phyloP scores from a whole-genome alignment of 2,329 filamentous ascomycete genomes.

The Venturia nashicola region DNA sequence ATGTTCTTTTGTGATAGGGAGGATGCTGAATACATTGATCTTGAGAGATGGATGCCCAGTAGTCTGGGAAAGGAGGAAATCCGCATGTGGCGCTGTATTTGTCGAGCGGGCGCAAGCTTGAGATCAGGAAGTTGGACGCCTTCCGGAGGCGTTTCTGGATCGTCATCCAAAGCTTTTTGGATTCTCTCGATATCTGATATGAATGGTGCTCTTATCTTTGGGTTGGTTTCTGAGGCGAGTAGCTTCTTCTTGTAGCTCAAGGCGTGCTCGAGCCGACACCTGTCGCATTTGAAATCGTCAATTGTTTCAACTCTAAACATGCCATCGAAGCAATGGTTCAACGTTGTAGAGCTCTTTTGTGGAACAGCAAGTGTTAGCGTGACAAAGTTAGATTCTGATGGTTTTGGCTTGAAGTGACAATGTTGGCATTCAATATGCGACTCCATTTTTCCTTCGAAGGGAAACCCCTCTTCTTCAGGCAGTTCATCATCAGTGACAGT shows the following conservation, averaged over 20 bases:
- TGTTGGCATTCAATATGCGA: slow-evolving; percentile 91
- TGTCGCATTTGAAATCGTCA: slow-evolving; percentile 93
- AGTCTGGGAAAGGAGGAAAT: slow-evolving; percentile 83
- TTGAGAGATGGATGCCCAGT: slow-evolving; percentile 80
- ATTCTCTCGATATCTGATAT: slow-evolving; percentile 53
- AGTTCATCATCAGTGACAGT: slow-evolving; percentile 24
- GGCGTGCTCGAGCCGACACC: slow-evolving; percentile 76
- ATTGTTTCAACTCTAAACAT: slow-evolving; percentile 93
- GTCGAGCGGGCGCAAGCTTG: slow-evolving; percentile 63
- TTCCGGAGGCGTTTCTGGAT: slow-evolving; percentile 60
- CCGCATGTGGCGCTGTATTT: slow-evolving; percentile 76
- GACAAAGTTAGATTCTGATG: slow-evolving; percentile 75
- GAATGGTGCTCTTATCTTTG: slow-evolving; percentile 33
- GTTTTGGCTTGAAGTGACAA: slow-evolving; percentile 80
- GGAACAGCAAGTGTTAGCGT: slow-evolving; percentile 88
- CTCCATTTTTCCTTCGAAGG: slow-evolving; percentile 81
- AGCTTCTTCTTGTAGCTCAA: slow-evolving; percentile 43
- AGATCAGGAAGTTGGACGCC: slow-evolving; percentile 64
- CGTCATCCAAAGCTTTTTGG: slow-evolving; percentile 56
- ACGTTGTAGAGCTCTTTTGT: slow-evolving; percentile 61
- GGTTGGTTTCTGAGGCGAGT: slow-evolving; percentile 12
- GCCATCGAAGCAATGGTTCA: slow-evolving; percentile 83
- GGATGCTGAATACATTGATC: slow-evolving; percentile 76
- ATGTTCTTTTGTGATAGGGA: slow-evolving; percentile 80
- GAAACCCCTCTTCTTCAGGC: slow-evolving; percentile 51